Base-by-base conservation (phyloP, 768 basidiomycete genomes). In the Boletus coccyginus region DNA sequence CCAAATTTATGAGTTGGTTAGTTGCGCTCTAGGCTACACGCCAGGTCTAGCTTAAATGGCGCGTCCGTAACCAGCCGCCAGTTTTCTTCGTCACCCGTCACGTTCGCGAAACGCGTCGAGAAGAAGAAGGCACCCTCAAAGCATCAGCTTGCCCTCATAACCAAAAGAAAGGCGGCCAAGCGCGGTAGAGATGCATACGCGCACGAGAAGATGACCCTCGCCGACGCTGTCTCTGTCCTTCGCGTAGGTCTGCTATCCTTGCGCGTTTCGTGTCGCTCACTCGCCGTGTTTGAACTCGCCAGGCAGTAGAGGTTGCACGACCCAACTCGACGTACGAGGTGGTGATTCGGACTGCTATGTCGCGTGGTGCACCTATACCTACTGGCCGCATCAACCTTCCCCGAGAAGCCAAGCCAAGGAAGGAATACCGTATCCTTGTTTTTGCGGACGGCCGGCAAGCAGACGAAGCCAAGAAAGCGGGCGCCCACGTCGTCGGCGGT, bases 401-500 rank as follows among this genome's bases (percentile, higher is more conserved):
- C 0, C 77, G 85, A 46, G 92, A 95, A 64, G 82, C 88, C 39
- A 92, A 91, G 65, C 71, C 82, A 29, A 85, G 82, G 63, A 66
- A 77, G 35, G 82, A 86, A 63, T 89, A 91, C 57, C 85, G 81
- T 53, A 86, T 98, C 52, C 80, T 97, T n/a, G 94, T 96, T 32
- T 98, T 98, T 65, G 94, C 94, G 5, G 91, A 94, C 62, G 92
- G 92, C 7, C 78, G 84, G 53, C 78, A 82, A 49, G 92, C 88
- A 17, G 90, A 92, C 19, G 86, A 90, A 29, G 97, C 97, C 0
- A 86, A 81, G 71, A 82, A 78, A 42, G 92, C 92, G 5, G 97
- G 97, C 7, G 97, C 95, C 2, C 84, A 93, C 57, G 82, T 89
- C 57, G 92, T 98, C 16, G 97, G 97, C 45, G 96, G 94, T 31